phyloP scores from a whole-genome alignment of 352 stramenopile species.

The Globisporangium camurandrum region DNA sequence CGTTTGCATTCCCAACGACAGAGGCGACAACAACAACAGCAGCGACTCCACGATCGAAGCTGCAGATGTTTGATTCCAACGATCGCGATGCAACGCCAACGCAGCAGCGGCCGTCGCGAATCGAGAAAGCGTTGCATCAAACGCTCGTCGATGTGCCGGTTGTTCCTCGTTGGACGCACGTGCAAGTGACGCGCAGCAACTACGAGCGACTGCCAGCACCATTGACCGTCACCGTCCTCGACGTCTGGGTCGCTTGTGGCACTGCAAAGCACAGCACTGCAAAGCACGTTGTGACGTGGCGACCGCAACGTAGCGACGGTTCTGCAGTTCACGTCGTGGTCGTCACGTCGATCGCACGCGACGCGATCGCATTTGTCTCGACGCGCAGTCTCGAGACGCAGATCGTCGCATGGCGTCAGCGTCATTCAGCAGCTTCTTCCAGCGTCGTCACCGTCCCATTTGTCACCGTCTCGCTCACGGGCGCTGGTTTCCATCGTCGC shows the following conservation, averaged over 20 bases:
- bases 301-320: neutral
- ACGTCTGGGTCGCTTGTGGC: slow-evolving; percentile 4
- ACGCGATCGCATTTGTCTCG: neutral
- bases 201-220: neutral
- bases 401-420: neutral
- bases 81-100: no score
- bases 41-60: neutral
- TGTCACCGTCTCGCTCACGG: slow-evolving; percentile 17
- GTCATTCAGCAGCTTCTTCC: neutral
- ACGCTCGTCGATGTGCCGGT: slow-evolving; percentile 1
- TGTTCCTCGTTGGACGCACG: slow-evolving; percentile 1
- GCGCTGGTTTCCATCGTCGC: slow-evolving; percentile 41
- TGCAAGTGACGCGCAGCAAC: slow-evolving; percentile 3
- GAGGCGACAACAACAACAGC: no score
- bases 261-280: neutral
- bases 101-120: no score
- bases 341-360: neutral
- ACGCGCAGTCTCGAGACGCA: neutral
- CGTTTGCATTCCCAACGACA: slow-evolving; percentile 22
- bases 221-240: slow-evolving; percentile 3
- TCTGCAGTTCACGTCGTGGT: neutral
- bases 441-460: neutral
- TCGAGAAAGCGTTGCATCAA: slow-evolving; percentile 1
- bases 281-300: no score
- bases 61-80: neutral